These are phyloP conservation scores for Talaromyces wortmannii DNA, from an alignment of 495 filamentous ascomycete genomes.

Conservation along the genomic window DNA sequence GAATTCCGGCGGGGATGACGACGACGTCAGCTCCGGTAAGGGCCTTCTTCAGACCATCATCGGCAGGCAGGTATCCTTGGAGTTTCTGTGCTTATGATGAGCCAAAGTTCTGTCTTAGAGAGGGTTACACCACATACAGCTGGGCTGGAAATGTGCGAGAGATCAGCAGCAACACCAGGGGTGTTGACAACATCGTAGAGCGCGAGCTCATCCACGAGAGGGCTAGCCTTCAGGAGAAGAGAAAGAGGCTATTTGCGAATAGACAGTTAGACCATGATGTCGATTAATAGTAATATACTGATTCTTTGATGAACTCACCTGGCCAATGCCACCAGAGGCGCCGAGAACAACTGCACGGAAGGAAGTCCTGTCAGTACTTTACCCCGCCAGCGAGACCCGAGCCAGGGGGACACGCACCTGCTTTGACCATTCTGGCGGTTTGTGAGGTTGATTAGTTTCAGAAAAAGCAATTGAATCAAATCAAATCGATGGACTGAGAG, in stretches of 20 bases:
- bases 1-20: slow-evolving; percentile 95
- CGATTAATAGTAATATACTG: neutral
- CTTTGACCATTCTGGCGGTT: slow-evolving; percentile 72
- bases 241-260: slow-evolving; percentile 67
- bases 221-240: slow-evolving; percentile 83
- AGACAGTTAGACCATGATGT: neutral
- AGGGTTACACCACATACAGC: slow-evolving; percentile 59
- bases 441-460: neutral
- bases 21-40: slow-evolving; percentile 90
- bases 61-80: slow-evolving; percentile 78
- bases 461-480: neutral
- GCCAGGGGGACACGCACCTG: slow-evolving; percentile 47
- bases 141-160: slow-evolving; percentile 92
- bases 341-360: slow-evolving; percentile 73
- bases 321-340: slow-evolving; percentile 96
- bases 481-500: neutral
- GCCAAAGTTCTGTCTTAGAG: neutral
- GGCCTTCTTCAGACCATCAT: slow-evolving; percentile 83
- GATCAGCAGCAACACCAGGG: slow-evolving; percentile 88
- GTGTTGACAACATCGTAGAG: slow-evolving; percentile 99
- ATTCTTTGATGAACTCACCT: slow-evolving; percentile 45
- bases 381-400: no score
- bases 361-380: neutral
- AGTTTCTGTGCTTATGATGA: slow-evolving; percentile 55
- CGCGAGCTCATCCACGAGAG: slow-evolving; percentile 81